phyloP scores from a whole-genome alignment of 306 rosid genomes.

The Canavalia gladiata region DNA sequence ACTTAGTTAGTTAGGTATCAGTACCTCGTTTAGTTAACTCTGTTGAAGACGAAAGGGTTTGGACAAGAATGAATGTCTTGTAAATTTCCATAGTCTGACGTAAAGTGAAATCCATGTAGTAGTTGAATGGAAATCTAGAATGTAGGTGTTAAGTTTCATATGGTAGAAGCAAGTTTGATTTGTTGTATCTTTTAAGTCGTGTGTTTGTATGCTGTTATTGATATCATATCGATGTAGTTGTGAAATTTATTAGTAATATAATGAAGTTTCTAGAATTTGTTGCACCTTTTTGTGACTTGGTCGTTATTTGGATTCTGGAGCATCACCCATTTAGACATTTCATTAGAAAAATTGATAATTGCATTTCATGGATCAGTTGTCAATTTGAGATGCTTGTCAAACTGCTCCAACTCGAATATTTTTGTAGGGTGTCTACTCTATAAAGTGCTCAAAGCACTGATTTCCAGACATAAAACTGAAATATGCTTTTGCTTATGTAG shows the following conservation, averaged over 20 bases:
- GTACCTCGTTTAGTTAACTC: constrained; percentile 27
- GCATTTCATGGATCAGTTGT: background rate
- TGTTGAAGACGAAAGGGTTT: constrained; percentile 32
- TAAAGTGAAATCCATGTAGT: constrained; percentile 10
- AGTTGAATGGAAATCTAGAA: constrained; percentile 10
- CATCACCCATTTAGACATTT: background rate
- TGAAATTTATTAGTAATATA: constrained; percentile 41
- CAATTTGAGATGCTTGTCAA: background rate
- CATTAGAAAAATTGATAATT: background rate
- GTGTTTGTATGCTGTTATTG: background rate
- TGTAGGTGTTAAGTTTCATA: constrained; percentile 16
- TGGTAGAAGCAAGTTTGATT: constrained; percentile 35
- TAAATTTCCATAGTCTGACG: constrained; percentile 40
- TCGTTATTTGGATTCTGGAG: background rate
- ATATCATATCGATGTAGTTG: background rate
- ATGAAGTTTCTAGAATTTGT: constrained; percentile 2
- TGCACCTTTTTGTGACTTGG: background rate
- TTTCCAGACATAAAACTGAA: background rate
- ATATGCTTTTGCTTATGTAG: background rate
- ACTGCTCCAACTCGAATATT: background rate
- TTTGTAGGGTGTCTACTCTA: background rate
- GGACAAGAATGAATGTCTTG: constrained; percentile 11
- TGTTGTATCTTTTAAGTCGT: background rate
- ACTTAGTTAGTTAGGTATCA: constrained; percentile 39
- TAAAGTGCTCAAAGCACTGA: too few species aligned